phyloP scores from a whole-genome alignment of 129 eudicot species.

The sunflower (Helianthus annuus) region HanXRQr2.0-SUNRISE NC_035443.2:3438693-3439192 shows the following conservation, averaged over 20 bases:
- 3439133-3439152: constrained; percentile 71
- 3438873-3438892: not conserved
- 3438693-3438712: too few species aligned
- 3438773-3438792: too few species aligned
- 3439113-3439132: constrained; percentile 97
- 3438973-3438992: constrained; percentile 13
- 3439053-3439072: constrained; percentile 79
- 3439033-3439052: constrained; percentile 70
- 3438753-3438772: too few species aligned
- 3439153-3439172: constrained; percentile 93
- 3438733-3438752: too few species aligned
- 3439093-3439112: constrained; percentile 95
- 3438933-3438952: not conserved
- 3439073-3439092: constrained; percentile 70
- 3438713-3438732: too few species aligned
- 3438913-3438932: not conserved
- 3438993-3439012: constrained; percentile 68
- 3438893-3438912: too few species aligned
- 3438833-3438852: not conserved
- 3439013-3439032: constrained; percentile 85
- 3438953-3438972: not conserved
- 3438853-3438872: not conserved
- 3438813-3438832: too few species aligned
- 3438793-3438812: too few species aligned
- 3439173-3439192: constrained; percentile 78